These are phyloP conservation scores for Orbilia javanica DNA, from an alignment of 2,329 filamentous ascomycete genomes.

Conservation along the genomic window DNA sequence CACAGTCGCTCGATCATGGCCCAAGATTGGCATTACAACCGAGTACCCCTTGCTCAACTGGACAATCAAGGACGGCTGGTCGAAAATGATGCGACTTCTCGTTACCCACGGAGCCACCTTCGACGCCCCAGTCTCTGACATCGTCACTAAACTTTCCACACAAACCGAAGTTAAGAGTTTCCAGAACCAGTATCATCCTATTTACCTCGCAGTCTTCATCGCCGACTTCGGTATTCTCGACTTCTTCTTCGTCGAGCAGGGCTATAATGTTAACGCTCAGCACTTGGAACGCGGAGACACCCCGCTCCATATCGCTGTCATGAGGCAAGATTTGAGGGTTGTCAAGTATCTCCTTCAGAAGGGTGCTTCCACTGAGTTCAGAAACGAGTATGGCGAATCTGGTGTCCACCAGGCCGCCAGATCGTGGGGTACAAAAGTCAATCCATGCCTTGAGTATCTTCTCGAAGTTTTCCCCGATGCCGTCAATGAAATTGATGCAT, in stretches of 20 bases:
- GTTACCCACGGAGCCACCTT: slow-evolving; percentile 47
- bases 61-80: slow-evolving; percentile 58
- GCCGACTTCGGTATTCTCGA: slow-evolving; percentile 56
- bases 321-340: slow-evolving; percentile 55
- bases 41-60: slow-evolving; percentile 58
- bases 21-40: slow-evolving; percentile 54
- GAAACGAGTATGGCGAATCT: slow-evolving; percentile 55
- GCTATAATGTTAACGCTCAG: slow-evolving; percentile 52
- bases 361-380: slow-evolving; percentile 50
- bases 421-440: slow-evolving; percentile 56
- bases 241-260: slow-evolving; percentile 49
- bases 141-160: slow-evolving; percentile 31
- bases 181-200: slow-evolving; percentile 58
- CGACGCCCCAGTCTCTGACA: slow-evolving; percentile 42
- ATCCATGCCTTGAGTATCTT: slow-evolving; percentile 57
- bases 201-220: slow-evolving; percentile 57
- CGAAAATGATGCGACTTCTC: slow-evolving; percentile 56
- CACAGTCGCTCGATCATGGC: slow-evolving; percentile 54
- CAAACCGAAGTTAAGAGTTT: slow-evolving; percentile 57
- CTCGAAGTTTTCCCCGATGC: slow-evolving; percentile 56
- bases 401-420: slow-evolving; percentile 52
- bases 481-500: slow-evolving; percentile 53
- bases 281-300: slow-evolving; percentile 53
- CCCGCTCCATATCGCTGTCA: slow-evolving; percentile 53
- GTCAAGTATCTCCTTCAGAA: slow-evolving; percentile 52